Conservation (phyloP, 192 early-diverging fungal species). For the Podila clonocystis region DNA sequence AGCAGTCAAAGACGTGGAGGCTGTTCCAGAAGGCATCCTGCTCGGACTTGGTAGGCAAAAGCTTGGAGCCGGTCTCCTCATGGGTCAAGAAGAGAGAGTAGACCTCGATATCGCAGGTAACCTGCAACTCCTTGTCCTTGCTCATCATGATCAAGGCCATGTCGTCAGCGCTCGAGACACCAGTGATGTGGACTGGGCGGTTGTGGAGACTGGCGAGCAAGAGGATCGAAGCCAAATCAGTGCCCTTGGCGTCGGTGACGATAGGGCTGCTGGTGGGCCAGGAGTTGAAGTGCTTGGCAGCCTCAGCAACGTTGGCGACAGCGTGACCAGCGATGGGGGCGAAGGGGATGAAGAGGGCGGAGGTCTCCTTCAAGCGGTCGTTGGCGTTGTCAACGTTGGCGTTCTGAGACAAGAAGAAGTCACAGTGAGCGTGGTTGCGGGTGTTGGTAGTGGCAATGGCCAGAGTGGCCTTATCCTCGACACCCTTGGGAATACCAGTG, state of each 20-base stretch:
- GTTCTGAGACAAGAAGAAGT: constrained; percentile 76
- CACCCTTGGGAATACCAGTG: constrained; percentile 58
- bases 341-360: constrained; percentile 72
- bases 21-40: constrained; percentile 86
- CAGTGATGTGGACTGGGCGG: constrained; percentile 90
- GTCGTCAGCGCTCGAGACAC: constrained; percentile 82
- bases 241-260: constrained; percentile 86
- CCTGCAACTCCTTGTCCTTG: constrained; percentile 85
- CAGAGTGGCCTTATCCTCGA: constrained; percentile 67
- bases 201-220: constrained; percentile 86
- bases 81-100: constrained; percentile 82
- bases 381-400: constrained; percentile 75
- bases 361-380: constrained; percentile 52
- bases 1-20: constrained; percentile 88
- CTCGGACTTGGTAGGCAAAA: constrained; percentile 64
- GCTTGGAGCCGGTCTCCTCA: constrained; percentile 54
- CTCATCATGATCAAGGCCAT: constrained; percentile 85
- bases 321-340: constrained; percentile 54
- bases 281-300: constrained; percentile 77
- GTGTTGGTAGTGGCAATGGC: constrained; percentile 60
- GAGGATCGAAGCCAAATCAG: constrained; percentile 88
- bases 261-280: constrained; percentile 84
- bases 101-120: constrained; percentile 95
- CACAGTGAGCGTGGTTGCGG: constrained; percentile 65
- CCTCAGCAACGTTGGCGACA: constrained; percentile 66